A percentile compares a stretch with the other conserved stretches of the same genome.
These are phyloP conservation scores for Phytophthora crassamura DNA, from an alignment of 352 stramenopile species.

Conservation along the genomic window DNA sequence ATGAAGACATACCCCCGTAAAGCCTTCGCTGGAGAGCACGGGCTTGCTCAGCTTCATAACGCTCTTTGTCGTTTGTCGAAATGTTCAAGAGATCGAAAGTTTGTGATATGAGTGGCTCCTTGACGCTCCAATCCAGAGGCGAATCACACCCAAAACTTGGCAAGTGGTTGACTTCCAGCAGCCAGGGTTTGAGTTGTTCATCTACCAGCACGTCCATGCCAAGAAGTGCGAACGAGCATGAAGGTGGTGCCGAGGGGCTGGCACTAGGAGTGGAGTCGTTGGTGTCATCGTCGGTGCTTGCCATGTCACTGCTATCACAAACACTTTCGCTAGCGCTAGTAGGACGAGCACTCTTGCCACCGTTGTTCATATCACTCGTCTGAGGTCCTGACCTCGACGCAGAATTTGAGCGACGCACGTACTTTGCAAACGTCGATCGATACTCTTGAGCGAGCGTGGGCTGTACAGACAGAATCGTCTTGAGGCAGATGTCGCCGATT, in stretches of 20 bases:
- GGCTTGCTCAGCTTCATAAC: slow-evolving; percentile 74
- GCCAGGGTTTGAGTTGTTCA: slow-evolving; percentile 93
- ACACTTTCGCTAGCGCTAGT: slow-evolving; percentile 21
- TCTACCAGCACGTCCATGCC: slow-evolving; percentile 98
- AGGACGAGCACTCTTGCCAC: slow-evolving; percentile 23
- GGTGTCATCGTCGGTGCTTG: slow-evolving; percentile 5
- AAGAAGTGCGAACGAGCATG: slow-evolving; percentile 92
- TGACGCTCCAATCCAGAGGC: slow-evolving; percentile 95
- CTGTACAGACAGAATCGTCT: slow-evolving; percentile 94
- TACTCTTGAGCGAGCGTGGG: slow-evolving; percentile 95
- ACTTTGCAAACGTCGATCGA: slow-evolving; percentile 85
- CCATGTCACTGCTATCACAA: slow-evolving; percentile 6
- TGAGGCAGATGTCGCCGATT: slow-evolving; percentile 95
- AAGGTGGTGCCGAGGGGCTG: slow-evolving; percentile 29
- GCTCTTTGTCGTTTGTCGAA: slow-evolving; percentile 75
- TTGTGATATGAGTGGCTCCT: slow-evolving; percentile 94
- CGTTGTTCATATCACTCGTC: slow-evolving; percentile 8
- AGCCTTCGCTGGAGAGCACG: slow-evolving; percentile 68
- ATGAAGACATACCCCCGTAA: slow-evolving; percentile 47
- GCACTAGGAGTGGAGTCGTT: slow-evolving; percentile 5
- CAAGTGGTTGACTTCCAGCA: slow-evolving; percentile 98
- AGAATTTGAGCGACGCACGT: slow-evolving; percentile 63
- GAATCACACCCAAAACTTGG: slow-evolving; percentile 96
- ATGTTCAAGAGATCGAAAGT: slow-evolving; percentile 91
- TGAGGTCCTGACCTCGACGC: slow-evolving; percentile 37